Percentiles rank a stretch among this genome's conserved stretches.
phyloP scores from a whole-genome alignment of 192 early-diverging fungal genomes.

The Funneliformis geosporum region DNA sequence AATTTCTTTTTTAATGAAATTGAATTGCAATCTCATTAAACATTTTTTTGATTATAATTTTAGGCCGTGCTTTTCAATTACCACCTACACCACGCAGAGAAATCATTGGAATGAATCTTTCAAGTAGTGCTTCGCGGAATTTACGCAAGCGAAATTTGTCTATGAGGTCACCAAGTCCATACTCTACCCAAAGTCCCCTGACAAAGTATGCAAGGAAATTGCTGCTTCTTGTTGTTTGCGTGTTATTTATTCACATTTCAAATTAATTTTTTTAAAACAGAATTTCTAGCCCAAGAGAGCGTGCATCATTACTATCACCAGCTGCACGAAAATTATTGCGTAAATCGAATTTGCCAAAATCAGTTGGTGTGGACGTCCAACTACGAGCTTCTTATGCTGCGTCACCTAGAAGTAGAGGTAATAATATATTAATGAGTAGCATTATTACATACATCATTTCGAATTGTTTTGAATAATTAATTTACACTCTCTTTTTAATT shows the following conservation, averaged over 20 bases:
- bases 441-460: background rate
- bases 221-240: background rate
- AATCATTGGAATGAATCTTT: constrained; percentile 58
- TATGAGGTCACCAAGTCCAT: constrained; percentile 36
- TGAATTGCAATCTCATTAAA: background rate
- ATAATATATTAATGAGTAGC: background rate
- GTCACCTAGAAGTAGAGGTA: background rate
- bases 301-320: constrained; percentile 43
- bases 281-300: constrained; percentile 36
- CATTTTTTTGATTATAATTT: constrained; percentile 6
- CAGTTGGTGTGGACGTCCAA: constrained; percentile 35
- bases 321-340: constrained; percentile 40
- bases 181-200: constrained; percentile 31
- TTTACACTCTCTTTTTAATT: background rate
- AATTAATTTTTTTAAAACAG: background rate
- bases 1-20: background rate
- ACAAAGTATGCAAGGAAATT: constrained; percentile 10
- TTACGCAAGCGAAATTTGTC: constrained; percentile 41
- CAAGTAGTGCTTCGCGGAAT: constrained; percentile 62
- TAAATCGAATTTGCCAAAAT: constrained; percentile 15
- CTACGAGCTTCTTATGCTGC: constrained; percentile 40
- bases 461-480: background rate
- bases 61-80: constrained; percentile 54
- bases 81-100: constrained; percentile 68
- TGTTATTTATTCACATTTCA: background rate